Evolutionary conservation across 176 grass and related monocot species (phyloP).

Genomic region (Oropetium thomaeum): DNA sequence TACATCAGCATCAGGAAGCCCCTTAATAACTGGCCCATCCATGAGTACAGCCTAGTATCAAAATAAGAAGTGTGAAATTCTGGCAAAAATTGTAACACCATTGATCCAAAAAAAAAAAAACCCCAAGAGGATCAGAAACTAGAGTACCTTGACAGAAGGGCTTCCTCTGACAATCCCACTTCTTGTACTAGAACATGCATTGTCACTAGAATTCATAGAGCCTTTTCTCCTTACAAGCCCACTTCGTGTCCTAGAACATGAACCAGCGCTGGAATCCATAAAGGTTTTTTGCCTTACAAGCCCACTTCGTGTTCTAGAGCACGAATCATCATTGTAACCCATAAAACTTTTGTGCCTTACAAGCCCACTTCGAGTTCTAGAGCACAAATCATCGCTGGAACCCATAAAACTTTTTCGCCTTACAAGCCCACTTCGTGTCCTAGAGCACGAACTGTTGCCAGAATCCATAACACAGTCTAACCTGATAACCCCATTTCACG

Average conservation of each 20-base stretch:
- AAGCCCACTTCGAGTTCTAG: conserved; percentile 43
- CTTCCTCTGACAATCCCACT: conserved; percentile 20
- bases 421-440: conserved; percentile 32
- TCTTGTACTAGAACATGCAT: conserved; percentile 13
- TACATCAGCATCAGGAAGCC: conserved; percentile 24
- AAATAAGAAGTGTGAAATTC: conserved; percentile 7
- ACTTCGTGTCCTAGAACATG: conserved; percentile 19
- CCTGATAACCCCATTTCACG: conserved; percentile 17
- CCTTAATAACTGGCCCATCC: conserved; percentile 6
- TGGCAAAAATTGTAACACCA: neutral
- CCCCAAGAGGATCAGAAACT: neutral
- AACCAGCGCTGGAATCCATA: neutral
- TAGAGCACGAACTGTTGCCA: conserved; percentile 11
- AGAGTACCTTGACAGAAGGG: conserved; percentile 21
- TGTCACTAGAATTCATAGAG: neutral
- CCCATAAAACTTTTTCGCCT: neutral
- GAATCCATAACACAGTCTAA: neutral
- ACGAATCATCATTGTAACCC: conserved; percentile 9
- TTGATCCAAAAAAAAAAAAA: neutral
- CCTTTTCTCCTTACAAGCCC: conserved; percentile 23
- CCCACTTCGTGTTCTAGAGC: conserved; percentile 32
- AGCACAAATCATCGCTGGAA: neutral
- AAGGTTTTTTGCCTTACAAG: conserved; percentile 25
- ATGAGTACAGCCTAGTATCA: conserved; percentile 23
- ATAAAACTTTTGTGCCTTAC: conserved; percentile 19